phyloP scores from a whole-genome alignment of 225 moss, liverwort and hornwort genomes.

The Climacium dendroides region DNA sequence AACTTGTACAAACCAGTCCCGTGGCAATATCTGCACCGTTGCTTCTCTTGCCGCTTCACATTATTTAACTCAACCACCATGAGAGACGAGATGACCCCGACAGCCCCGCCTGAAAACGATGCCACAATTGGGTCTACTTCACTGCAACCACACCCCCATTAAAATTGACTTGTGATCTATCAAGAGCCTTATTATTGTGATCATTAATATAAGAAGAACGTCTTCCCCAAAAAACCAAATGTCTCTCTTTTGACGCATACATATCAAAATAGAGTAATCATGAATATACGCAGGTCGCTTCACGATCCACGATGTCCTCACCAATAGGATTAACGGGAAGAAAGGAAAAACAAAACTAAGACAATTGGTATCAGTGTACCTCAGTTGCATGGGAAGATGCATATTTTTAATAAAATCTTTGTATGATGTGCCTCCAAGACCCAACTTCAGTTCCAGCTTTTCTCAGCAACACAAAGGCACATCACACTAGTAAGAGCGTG shows the following conservation, averaged over 20 bases:
- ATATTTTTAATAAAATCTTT: constrained; percentile 40
- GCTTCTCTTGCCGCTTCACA: constrained; percentile 49
- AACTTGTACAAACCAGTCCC: constrained; percentile 32
- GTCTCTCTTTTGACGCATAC: not conserved
- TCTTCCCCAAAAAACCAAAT: not conserved
- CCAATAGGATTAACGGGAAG: not conserved
- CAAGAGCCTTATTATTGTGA: not conserved
- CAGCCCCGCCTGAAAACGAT: constrained; percentile 54
- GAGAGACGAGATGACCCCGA: constrained; percentile 48
- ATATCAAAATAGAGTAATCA: not conserved
- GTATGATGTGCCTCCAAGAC: constrained; percentile 53
- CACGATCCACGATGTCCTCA: not conserved
- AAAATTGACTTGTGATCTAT: not conserved
- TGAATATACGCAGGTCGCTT: not conserved
- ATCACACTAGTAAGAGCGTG: not conserved
- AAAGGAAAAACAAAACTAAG: not conserved
- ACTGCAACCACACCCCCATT: constrained; percentile 14
- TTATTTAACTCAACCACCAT: constrained; percentile 60
- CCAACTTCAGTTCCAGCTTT: constrained; percentile 53
- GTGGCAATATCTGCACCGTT: constrained; percentile 55
- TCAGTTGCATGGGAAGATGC: constrained; percentile 52
- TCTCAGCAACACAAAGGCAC: not conserved
- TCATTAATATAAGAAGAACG: not conserved
- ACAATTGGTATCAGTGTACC: not conserved
- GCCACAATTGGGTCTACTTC: constrained; percentile 62